phyloP scores from a whole-genome alignment of 2,329 filamentous ascomycete genomes.

The Cladorrhinum sp. region DNA sequence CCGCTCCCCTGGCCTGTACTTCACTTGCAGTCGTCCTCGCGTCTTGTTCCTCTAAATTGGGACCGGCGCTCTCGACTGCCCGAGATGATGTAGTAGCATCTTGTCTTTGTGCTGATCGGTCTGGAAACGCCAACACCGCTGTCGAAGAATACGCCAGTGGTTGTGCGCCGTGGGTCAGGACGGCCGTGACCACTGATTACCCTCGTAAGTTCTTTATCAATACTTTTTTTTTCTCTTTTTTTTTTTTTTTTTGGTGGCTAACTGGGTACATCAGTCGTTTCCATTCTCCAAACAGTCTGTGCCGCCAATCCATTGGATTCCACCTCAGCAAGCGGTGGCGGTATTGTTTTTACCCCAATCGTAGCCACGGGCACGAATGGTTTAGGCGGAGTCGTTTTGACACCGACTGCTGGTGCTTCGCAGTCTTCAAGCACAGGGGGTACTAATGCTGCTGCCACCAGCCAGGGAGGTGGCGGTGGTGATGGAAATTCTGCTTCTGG shows the following conservation, averaged over 20 bases:
- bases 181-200: conserved; percentile 20
- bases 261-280: conserved; percentile 9
- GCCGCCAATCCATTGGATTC: conserved; percentile 5
- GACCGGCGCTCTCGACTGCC: conserved; percentile 14
- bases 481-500: not conserved
- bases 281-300: conserved; percentile 21
- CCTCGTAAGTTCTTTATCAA: conserved; percentile 5
- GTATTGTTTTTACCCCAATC: conserved; percentile 5
- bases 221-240: not conserved
- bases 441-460: not conserved
- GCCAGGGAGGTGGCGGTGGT: not conserved
- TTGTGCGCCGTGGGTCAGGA: conserved; percentile 26
- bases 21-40: conserved; percentile 21
- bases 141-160: conserved; percentile 26
- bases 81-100: conserved; percentile 14
- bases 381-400: not conserved
- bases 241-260: too few relatives aligned
- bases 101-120: conserved; percentile 28
- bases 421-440: not conserved
- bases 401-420: conserved; percentile 4
- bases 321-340: not conserved
- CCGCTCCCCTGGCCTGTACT: conserved; percentile 25
- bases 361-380: conserved; percentile 8
- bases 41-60: conserved; percentile 22
- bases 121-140: conserved; percentile 22